phyloP scores from a whole-genome alignment of 805 yeast species.

The Candida pini region DNA sequence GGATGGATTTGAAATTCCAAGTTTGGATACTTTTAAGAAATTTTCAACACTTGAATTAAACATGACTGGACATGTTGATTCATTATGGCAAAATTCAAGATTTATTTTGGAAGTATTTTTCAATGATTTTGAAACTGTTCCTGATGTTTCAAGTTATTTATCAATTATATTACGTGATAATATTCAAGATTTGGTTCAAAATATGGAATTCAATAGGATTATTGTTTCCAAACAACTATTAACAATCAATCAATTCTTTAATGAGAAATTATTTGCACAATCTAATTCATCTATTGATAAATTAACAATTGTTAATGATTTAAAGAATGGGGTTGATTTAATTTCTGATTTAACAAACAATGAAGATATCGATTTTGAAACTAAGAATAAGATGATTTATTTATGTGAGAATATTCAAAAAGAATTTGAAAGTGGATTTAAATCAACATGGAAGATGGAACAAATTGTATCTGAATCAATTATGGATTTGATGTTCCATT shows the following conservation, averaged over 20 bases:
- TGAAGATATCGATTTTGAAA: slow-evolving; percentile 21
- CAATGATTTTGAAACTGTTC: slow-evolving; percentile 61
- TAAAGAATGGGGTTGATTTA: slow-evolving; percentile 35
- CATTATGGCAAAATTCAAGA: slow-evolving; percentile 63
- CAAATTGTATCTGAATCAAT: slow-evolving; percentile 83
- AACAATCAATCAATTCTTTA: slow-evolving; percentile 67
- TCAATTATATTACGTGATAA: slow-evolving; percentile 71
- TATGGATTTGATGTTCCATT: slow-evolving; percentile 66
- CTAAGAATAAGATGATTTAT: slow-evolving; percentile 22
- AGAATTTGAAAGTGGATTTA: slow-evolving; percentile 32
- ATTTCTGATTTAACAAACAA: slow-evolving; percentile 23
- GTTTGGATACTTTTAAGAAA: slow-evolving; percentile 29
- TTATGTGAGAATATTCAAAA: slow-evolving; percentile 33
- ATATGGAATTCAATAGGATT: slow-evolving; percentile 82
- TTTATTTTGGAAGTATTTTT: slow-evolving; percentile 55
- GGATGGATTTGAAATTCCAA: slow-evolving; percentile 26
- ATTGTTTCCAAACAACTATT: slow-evolving; percentile 83
- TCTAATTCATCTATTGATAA: slow-evolving; percentile 78
- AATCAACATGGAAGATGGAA: slow-evolving; percentile 84
- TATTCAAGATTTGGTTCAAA: slow-evolving; percentile 65
- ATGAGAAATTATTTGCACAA: slow-evolving; percentile 55
- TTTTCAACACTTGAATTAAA: slow-evolving; percentile 27
- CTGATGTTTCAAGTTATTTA: slow-evolving; percentile 43
- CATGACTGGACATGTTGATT: slow-evolving; percentile 50
- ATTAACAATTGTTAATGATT: slow-evolving; percentile 35